Evolutionary conservation across 768 basidiomycete genomes (phyloP).

Genomic region (Scleroderma citrinum): DNA sequence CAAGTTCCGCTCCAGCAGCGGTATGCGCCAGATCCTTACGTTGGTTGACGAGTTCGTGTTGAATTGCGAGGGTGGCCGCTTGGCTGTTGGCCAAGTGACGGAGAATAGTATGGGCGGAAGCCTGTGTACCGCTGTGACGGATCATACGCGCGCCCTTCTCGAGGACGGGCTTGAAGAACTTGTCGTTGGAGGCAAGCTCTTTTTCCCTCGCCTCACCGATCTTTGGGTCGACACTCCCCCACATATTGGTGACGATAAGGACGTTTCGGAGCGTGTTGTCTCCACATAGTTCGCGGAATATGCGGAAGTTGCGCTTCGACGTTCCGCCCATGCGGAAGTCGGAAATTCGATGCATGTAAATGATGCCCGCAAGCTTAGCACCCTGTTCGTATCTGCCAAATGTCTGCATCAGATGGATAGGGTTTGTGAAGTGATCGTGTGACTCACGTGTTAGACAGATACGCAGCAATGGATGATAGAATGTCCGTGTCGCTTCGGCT

Average conservation of each 20-base stretch:
- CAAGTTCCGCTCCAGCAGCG: slow-evolving; percentile 47
- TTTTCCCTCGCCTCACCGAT: slow-evolving; percentile 39
- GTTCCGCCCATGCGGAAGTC: slow-evolving; percentile 47
- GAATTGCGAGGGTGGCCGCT: slow-evolving; percentile 45
- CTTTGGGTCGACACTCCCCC: slow-evolving; percentile 37
- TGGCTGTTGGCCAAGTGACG: slow-evolving; percentile 35
- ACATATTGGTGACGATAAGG: slow-evolving; percentile 50
- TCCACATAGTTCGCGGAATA: slow-evolving; percentile 51
- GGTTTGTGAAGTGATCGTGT: too few species aligned
- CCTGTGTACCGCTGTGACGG: slow-evolving; percentile 36
- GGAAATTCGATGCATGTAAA: slow-evolving; percentile 51
- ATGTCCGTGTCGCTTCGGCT: slow-evolving; percentile 38
- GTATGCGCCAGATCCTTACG: slow-evolving; percentile 45
- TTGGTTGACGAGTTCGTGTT: slow-evolving; percentile 49
- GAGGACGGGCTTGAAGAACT: slow-evolving; percentile 49
- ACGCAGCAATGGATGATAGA: slow-evolving; percentile 37
- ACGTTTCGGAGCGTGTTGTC: slow-evolving; percentile 44
- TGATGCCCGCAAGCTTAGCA: slow-evolving; percentile 43
- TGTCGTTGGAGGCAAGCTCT: slow-evolving; percentile 36
- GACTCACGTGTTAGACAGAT: slow-evolving; percentile 9
- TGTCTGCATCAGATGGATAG: not conserved
- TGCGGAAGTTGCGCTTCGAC: slow-evolving; percentile 44
- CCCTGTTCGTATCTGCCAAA: slow-evolving; percentile 28
- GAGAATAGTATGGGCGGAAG: slow-evolving; percentile 39
- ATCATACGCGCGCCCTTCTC: slow-evolving; percentile 42